A percentile compares a stretch with the other conserved stretches of the same genome.
Evolutionary conservation across 1,284 basidiomycete genomes (phyloP).

Genomic region (Rhodotorula sp.): DNA sequence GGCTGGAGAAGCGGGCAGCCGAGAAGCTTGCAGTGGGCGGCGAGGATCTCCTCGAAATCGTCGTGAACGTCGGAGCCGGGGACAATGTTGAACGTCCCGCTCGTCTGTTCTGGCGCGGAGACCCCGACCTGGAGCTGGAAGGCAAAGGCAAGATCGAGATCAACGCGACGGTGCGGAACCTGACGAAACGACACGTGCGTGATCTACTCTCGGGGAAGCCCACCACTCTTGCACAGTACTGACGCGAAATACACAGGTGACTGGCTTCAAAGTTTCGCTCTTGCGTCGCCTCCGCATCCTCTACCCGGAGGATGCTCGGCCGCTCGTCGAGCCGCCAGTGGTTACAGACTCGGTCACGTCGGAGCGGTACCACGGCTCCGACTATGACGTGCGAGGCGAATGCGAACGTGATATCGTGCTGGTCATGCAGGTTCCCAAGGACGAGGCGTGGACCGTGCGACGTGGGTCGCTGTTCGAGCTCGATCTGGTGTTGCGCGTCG

Average conservation of each 20-base stretch:
- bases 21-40: slow-evolving; percentile 20
- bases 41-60: slow-evolving; percentile 25
- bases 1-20: slow-evolving; percentile 13
- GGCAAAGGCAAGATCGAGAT: slow-evolving; percentile 32
- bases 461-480: slow-evolving; percentile 45
- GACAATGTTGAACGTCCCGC: slow-evolving; percentile 14
- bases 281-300: slow-evolving; percentile 41
- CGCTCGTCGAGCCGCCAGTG: slow-evolving; percentile 23
- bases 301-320: slow-evolving; percentile 14
- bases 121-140: slow-evolving; percentile 12
- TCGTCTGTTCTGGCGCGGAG: slow-evolving; percentile 36
- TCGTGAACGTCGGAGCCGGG: slow-evolving; percentile 22
- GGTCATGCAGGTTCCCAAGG: slow-evolving; percentile 41
- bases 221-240: background rate
- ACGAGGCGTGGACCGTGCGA: slow-evolving; percentile 40
- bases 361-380: slow-evolving; percentile 39
- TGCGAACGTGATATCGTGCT: slow-evolving; percentile 16
- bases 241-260: slow-evolving; percentile 16
- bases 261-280: slow-evolving; percentile 42
- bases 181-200: slow-evolving; percentile 31
- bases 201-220: background rate
- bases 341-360: slow-evolving; percentile 36
- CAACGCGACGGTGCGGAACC: slow-evolving; percentile 26
- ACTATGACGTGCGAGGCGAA: slow-evolving; percentile 19
- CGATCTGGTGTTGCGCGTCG: slow-evolving; percentile 39